Conservation (phyloP, 495 filamentous ascomycete genomes). For the Symbiotaphrina buchneri region DNA sequence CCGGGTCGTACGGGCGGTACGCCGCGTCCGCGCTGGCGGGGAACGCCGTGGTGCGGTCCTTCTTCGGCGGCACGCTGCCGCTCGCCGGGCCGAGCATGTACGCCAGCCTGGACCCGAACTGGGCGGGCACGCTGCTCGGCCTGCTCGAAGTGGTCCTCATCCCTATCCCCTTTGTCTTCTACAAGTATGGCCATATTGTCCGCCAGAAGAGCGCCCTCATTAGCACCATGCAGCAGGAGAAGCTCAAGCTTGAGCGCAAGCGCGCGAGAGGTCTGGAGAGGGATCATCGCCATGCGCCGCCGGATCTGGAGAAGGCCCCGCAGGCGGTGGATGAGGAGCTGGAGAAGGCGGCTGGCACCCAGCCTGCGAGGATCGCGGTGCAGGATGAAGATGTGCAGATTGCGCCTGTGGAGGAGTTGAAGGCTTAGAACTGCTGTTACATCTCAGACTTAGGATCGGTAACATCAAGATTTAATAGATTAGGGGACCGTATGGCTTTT, state of each 20-base stretch:
- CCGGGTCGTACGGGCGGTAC: conserved; percentile 32
- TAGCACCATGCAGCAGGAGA: conserved; percentile 43
- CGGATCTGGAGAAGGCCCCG: no score
- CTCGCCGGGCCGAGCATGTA: conserved; percentile 32
- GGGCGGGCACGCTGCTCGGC: conserved; percentile 31
- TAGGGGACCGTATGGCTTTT: no score
- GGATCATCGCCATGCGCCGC: no score
- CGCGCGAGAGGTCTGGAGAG: conserved; percentile 12
- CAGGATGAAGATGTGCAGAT: no score
- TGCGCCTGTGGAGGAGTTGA: no score
- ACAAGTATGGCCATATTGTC: conserved; percentile 33
- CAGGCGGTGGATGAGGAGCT: no score
- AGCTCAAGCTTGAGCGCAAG: conserved; percentile 31
- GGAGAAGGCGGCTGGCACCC: no score
- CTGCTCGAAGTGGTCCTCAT: conserved; percentile 27
- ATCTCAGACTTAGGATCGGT: no score
- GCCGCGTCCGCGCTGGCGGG: conserved; percentile 36
- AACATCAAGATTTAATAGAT: no score
- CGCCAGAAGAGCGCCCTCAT: conserved; percentile 43
- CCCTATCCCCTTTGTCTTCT: conserved; percentile 26
- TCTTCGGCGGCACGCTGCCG: conserved; percentile 31
- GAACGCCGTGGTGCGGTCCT: conserved; percentile 26
- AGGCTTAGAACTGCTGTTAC: no score
- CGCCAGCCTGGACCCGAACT: conserved; percentile 25
- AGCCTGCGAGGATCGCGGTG: no score